Conservation (phyloP, 176 grass and related monocot species). For the Rhynchospora breviuscula region DNA sequence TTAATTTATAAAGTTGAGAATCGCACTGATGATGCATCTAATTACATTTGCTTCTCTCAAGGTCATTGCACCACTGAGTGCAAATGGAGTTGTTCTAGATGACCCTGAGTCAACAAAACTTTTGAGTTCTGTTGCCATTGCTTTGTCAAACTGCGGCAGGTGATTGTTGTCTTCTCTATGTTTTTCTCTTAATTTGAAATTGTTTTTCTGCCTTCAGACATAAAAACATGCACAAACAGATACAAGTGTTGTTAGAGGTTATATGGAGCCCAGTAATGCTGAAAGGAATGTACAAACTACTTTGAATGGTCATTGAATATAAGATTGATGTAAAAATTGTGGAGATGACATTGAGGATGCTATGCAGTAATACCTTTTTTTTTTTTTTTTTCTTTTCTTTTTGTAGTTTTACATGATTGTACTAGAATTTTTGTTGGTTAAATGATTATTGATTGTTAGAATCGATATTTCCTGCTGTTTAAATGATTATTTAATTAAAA, state of each 20-base stretch:
- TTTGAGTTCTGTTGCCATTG: conserved; percentile 91
- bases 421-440: neutral
- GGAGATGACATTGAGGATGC: neutral
- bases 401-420: conserved; percentile 14
- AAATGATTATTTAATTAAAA: conserved; percentile 26
- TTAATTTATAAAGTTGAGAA: neutral
- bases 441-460: neutral
- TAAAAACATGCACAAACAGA: neutral
- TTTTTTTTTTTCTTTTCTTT: no score
- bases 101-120: conserved; percentile 94
- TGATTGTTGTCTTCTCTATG: conserved; percentile 32
- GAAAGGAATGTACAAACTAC: neutral
- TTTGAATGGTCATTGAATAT: neutral
- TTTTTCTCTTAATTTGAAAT: neutral
- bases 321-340: neutral
- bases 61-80: conserved; percentile 90
- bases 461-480: neutral
- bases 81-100: conserved; percentile 87
- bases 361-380: conserved; percentile 5
- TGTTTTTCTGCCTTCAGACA: neutral
- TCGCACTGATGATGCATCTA: neutral
- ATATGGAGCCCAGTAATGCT: neutral
- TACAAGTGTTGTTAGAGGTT: neutral
- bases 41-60: conserved; percentile 32
- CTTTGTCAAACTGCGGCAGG: conserved; percentile 94